Conservation (phyloP, 148 eudicot species). For the Diospyros kaki region DNA sequence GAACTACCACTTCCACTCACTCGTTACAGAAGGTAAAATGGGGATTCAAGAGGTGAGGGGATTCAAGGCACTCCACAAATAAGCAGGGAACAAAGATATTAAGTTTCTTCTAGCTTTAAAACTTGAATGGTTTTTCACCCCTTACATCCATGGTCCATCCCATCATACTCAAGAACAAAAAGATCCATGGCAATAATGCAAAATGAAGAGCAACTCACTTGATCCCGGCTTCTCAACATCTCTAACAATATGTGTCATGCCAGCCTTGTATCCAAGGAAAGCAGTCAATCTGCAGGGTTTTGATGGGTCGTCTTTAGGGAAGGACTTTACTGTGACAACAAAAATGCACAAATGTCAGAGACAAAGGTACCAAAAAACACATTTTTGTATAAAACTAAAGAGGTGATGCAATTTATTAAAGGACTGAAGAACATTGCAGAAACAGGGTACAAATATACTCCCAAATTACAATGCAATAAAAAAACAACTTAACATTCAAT, state of each 20-base stretch:
- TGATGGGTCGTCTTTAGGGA: slow-evolving; percentile 38
- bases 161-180: neutral
- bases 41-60: too few relatives aligned
- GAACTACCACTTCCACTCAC: neutral
- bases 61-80: too few relatives aligned
- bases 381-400: neutral
- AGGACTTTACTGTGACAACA: slow-evolving; percentile 31
- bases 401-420: too few relatives aligned
- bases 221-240: slow-evolving; percentile 51
- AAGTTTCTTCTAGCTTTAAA: neutral
- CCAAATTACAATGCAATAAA: too few relatives aligned
- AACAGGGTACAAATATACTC: neutral
- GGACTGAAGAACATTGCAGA: neutral
- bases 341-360: neutral
- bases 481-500: too few relatives aligned
- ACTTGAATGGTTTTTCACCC: neutral
- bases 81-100: neutral
- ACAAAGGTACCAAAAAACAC: neutral
- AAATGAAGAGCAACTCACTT: slow-evolving; percentile 19
- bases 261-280: slow-evolving; percentile 46
- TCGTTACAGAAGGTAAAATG: neutral
- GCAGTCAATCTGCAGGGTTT: slow-evolving; percentile 43
- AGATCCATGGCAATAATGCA: neutral
- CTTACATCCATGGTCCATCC: too few relatives aligned
- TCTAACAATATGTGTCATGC: slow-evolving; percentile 47